A percentile compares a stretch with the other conserved stretches of the same genome.
phyloP scores from a whole-genome alignment of 345 rosid species.

The Iberis pinnata region DNA sequence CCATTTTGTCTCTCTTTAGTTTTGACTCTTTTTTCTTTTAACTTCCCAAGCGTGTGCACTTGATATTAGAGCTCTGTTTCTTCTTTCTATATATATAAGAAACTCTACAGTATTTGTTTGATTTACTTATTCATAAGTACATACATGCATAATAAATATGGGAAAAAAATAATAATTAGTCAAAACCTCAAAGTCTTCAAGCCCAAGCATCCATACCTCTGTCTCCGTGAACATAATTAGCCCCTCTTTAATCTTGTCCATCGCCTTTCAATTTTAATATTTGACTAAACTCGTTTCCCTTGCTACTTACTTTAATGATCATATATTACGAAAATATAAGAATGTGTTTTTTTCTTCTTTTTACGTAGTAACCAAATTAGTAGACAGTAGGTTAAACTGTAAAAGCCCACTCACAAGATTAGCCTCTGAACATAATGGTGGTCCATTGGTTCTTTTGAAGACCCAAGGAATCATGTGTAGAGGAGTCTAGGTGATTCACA shows the following conservation, averaged over 20 bases:
- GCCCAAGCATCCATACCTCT: constrained; percentile 31
- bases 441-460: no score
- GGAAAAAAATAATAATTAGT: constrained; percentile 5
- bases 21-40: constrained; percentile 29
- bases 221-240: constrained; percentile 25
- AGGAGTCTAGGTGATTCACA: no score
- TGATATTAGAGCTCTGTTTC: constrained; percentile 13
- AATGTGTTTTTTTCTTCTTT: no score
- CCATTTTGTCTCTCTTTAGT: constrained; percentile 33
- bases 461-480: no score
- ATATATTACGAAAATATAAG: no score
- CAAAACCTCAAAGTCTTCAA: constrained; percentile 32
- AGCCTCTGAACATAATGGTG: no score
- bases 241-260: constrained; percentile 14
- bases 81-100: neutral
- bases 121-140: constrained; percentile 8
- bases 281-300: constrained; percentile 12
- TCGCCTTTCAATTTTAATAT: constrained; percentile 15
- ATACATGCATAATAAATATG: constrained; percentile 7
- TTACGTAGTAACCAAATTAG: no score
- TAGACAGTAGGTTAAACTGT: no score
- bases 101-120: neutral
- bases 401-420: no score
- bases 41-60: constrained; percentile 36
- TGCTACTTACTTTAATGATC: no score